Evolutionary conservation across 1,284 basidiomycete species (phyloP).

Genomic region (Apiotrichum akiyoshidainum): DNA sequence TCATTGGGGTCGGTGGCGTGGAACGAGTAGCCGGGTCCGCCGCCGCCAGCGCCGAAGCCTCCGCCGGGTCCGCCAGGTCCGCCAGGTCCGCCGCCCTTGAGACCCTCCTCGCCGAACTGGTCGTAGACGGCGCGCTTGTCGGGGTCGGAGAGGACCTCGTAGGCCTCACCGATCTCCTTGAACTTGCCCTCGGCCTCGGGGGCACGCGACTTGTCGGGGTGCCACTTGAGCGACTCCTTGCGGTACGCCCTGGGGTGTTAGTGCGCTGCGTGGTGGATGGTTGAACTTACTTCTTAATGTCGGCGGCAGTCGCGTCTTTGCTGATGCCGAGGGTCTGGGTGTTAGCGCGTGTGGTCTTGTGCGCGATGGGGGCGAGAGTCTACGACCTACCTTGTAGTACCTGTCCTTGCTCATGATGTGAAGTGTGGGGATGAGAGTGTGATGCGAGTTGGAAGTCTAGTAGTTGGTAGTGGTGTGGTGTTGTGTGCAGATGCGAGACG

Average conservation of each 20-base stretch:
- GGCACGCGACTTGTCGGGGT: slow-evolving; percentile 67
- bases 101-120: slow-evolving; percentile 92
- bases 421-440: background rate
- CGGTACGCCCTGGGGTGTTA: slow-evolving; percentile 27
- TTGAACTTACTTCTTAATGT: slow-evolving; percentile 62
- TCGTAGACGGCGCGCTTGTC: slow-evolving; percentile 91
- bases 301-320: slow-evolving; percentile 71
- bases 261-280: background rate
- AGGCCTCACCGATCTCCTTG: slow-evolving; percentile 95
- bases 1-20: slow-evolving; percentile 78
- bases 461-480: background rate
- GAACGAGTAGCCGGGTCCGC: slow-evolving; percentile 58
- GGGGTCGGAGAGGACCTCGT: slow-evolving; percentile 87
- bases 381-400: slow-evolving; percentile 43
- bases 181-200: slow-evolving; percentile 75
- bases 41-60: slow-evolving; percentile 49
- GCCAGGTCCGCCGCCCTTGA: slow-evolving; percentile 60
- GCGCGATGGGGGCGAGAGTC: background rate
- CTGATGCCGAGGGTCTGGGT: slow-evolving; percentile 60
- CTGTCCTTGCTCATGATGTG: slow-evolving; percentile 46
- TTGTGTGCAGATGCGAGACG: too few relatives aligned
- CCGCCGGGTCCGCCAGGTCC: slow-evolving; percentile 50
- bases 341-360: background rate
- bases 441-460: background rate
- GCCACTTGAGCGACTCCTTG: slow-evolving; percentile 79